A percentile compares a stretch with the other conserved stretches of the same genome.
phyloP scores from a whole-genome alignment of 495 filamentous ascomycete genomes.

The Articulospora tetracladia region DNA sequence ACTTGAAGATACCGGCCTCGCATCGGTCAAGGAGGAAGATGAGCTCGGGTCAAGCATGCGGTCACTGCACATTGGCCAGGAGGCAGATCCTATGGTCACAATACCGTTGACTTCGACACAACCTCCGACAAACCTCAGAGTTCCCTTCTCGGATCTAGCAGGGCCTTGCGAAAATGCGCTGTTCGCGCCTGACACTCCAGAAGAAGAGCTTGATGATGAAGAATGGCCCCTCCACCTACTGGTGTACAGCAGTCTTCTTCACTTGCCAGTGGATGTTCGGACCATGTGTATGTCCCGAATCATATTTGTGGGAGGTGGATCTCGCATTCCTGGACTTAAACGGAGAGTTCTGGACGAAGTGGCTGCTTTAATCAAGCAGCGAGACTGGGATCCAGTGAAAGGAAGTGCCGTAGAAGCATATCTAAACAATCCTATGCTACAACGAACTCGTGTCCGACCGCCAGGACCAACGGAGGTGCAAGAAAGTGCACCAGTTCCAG shows the following conservation, averaged over 20 bases:
- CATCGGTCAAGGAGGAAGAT: slow-evolving; percentile 45
- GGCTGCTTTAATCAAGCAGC: slow-evolving; percentile 49
- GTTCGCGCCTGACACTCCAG: slow-evolving; percentile 51
- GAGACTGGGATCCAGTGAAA: slow-evolving; percentile 74
- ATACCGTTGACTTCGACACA: slow-evolving; percentile 46
- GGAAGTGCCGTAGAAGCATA: slow-evolving; percentile 58
- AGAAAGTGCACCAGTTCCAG: slow-evolving; percentile 18
- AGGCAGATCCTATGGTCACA: slow-evolving; percentile 18
- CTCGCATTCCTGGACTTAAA: slow-evolving; percentile 77
- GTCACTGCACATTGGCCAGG: slow-evolving; percentile 13
- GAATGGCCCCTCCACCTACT: slow-evolving; percentile 72
- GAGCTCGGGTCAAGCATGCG: slow-evolving; percentile 35
- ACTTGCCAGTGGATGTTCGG: slow-evolving; percentile 76
- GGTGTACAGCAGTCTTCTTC: slow-evolving; percentile 69
- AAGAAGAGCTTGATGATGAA: slow-evolving; percentile 73
- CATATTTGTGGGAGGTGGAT: slow-evolving; percentile 78
- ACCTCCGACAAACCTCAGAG: slow-evolving; percentile 45
- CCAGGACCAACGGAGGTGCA: slow-evolving; percentile 25
- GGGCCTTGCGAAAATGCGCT: slow-evolving; percentile 73
- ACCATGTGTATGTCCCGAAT: slow-evolving; percentile 87
- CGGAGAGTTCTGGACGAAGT: slow-evolving; percentile 77
- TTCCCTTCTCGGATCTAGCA: slow-evolving; percentile 66
- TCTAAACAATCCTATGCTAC: slow-evolving; percentile 45
- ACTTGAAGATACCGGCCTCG: slow-evolving; percentile 24
- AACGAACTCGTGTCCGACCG: slow-evolving; percentile 34